These are phyloP conservation scores for Ricinus communis DNA, from an alignment of 345 rosid species.

Conservation along the genomic window DNA sequence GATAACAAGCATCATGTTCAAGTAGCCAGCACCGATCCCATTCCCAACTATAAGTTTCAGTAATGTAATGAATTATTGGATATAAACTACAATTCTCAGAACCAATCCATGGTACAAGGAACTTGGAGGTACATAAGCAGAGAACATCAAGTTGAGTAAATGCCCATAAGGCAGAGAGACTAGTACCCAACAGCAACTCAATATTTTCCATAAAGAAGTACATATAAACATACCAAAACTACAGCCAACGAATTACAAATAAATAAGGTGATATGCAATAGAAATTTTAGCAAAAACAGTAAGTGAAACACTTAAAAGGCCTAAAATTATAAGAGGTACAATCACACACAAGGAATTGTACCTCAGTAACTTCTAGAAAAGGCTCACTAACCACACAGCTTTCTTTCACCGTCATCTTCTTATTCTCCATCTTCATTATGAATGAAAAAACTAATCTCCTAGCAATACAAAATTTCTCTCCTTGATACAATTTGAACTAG, in stretches of 20 bases:
- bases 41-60: slow-evolving; percentile 10
- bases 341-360: slow-evolving; percentile 18
- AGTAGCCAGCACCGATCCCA: not conserved
- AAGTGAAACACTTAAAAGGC: slow-evolving; percentile 10
- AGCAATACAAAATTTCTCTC: slow-evolving; percentile 24
- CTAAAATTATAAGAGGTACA: slow-evolving; percentile 16
- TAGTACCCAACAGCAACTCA: not conserved
- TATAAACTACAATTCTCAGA: not conserved
- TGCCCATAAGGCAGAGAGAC: not conserved
- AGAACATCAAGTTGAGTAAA: not conserved
- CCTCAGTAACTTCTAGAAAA: slow-evolving; percentile 17
- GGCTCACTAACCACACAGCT: slow-evolving; percentile 20
- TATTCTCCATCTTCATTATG: slow-evolving; percentile 7
- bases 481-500: slow-evolving; percentile 6
- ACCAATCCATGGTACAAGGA: not conserved
- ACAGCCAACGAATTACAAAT: slow-evolving; percentile 1
- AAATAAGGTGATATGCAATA: not conserved
- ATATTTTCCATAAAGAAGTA: not conserved
- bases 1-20: not conserved
- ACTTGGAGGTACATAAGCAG: not conserved
- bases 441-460: slow-evolving; percentile 18
- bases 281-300: slow-evolving; percentile 1
- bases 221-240: slow-evolving; percentile 9
- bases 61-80: not conserved
- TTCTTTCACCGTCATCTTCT: slow-evolving; percentile 5